Evolutionary conservation across 192 early-diverging fungal genomes (phyloP).

Genomic region (Coemansia sp.): DNA sequence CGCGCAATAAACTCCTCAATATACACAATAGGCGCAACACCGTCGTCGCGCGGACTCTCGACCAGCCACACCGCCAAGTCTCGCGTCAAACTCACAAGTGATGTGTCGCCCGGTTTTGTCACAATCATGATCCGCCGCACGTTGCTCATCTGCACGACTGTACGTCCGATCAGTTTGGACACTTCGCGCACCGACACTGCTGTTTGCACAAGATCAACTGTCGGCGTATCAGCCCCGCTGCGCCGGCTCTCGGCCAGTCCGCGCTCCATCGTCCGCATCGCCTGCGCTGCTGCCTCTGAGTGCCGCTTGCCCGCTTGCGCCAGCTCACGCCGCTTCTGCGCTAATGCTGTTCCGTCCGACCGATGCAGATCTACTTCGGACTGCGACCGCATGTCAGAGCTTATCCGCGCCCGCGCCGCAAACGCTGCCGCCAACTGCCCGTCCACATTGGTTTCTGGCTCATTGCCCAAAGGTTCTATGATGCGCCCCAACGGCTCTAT

Average conservation of each 20-base stretch:
- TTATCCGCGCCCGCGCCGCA: neutral
- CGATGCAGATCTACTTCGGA: constrained; percentile 9
- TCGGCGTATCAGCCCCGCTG: constrained; percentile 48
- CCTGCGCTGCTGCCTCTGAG: constrained; percentile 31
- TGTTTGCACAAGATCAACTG: constrained; percentile 62
- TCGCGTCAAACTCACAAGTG: constrained; percentile 65
- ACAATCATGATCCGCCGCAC: constrained; percentile 68
- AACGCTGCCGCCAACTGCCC: neutral
- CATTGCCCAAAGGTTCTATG: neutral
- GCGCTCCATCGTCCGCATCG: constrained; percentile 45
- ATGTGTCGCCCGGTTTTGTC: constrained; percentile 70
- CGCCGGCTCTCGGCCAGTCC: constrained; percentile 25
- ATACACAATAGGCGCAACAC: constrained; percentile 35
- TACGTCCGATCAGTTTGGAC: constrained; percentile 68
- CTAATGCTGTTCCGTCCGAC: constrained; percentile 11
- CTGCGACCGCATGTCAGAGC: constrained; percentile 5
- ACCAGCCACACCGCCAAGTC: constrained; percentile 71
- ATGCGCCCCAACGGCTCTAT: neutral
- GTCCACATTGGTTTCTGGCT: neutral
- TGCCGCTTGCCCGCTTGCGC: constrained; percentile 33
- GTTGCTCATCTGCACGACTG: constrained; percentile 50
- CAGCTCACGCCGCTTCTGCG: constrained; percentile 44
- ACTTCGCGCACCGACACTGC: constrained; percentile 70
- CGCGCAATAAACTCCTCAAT: constrained; percentile 66
- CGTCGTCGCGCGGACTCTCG: constrained; percentile 16